Conservation (phyloP, 2,329 filamentous ascomycete genomes). For the Erysiphe pisi region DNA sequence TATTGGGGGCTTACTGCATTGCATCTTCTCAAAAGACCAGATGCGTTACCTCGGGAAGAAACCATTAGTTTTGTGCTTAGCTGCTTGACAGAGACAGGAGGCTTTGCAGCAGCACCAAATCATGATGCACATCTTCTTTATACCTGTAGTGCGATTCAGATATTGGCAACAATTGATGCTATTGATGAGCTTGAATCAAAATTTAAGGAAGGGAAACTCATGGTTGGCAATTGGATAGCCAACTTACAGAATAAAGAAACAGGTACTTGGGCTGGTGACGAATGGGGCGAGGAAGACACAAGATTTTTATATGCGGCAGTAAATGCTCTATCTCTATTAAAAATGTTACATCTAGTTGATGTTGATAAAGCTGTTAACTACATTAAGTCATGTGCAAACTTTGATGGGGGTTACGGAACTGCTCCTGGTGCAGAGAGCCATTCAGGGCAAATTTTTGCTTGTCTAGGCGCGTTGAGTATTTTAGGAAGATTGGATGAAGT, state of each 20-base stretch:
- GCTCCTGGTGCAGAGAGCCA: conserved; percentile 87
- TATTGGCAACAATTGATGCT: conserved; percentile 75
- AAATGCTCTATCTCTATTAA: conserved; percentile 77
- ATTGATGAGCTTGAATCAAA: conserved; percentile 66
- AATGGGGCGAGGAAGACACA: conserved; percentile 95
- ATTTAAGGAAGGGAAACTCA: conserved; percentile 47
- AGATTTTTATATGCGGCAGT: conserved; percentile 86
- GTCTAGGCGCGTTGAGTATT: conserved; percentile 75
- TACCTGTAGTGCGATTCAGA: conserved; percentile 89
- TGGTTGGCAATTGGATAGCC: conserved; percentile 75
- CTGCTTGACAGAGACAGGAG: conserved; percentile 80
- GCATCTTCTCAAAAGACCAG: conserved; percentile 68
- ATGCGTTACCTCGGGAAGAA: conserved; percentile 67
- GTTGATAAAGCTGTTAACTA: conserved; percentile 70
- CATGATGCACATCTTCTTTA: conserved; percentile 96
- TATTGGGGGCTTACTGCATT: conserved; percentile 93
- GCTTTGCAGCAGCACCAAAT: conserved; percentile 85
- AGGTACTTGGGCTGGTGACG: conserved; percentile 84
- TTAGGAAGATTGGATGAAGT: conserved; percentile 71
- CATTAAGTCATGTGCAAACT: conserved; percentile 74
- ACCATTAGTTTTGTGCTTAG: conserved; percentile 89
- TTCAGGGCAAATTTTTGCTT: conserved; percentile 91
- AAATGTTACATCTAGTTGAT: conserved; percentile 61
- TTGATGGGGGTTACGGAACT: conserved; percentile 88
- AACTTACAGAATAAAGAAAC: conserved; percentile 66